Base-by-base conservation (phyloP, 768 basidiomycete genomes). In the Hygrophorus russula region DNA sequence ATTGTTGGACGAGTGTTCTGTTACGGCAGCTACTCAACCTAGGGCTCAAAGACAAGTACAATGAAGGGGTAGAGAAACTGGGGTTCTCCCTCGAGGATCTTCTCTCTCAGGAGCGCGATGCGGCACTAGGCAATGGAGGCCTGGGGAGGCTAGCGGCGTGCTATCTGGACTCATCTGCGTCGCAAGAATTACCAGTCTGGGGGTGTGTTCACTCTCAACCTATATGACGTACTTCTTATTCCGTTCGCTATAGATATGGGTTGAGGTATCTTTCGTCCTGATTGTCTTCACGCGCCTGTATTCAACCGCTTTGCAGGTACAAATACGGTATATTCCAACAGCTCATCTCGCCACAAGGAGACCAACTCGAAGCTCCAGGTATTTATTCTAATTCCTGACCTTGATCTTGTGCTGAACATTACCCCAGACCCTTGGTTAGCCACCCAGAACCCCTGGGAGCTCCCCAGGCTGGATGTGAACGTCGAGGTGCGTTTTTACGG, bases 281-380 rank as follows among this genome's bases (percentile, higher is more conserved):
- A 24, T 24, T 24, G 24, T 24, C 24, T 24, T 24, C 24, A 7
- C 24, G 7, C n/a, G 7, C 24, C 7, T 24, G 7, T 7, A 24
- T 7, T 24, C 24, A 24, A 24, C 24, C 24, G 24, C 24, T 3
- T 7, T 24, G 24, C 24, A 68, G 92, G 35, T 94, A 91, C 73
- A 80, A 88, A 59, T 93, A 91, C 54, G 92, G 92, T 43, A 96
- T 98, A 66, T 98, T 99, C 76, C 84, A 92, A 63, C 82, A 88
- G 63, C 74, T 91, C 48, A 89, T 97, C 57, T 82, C 79, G 12
- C 82, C 82, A 0, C 78, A 84, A 45, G 88, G 88, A 10, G 70
- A 82, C 36, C 88, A 90, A 55, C 76, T 89, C 2, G 87, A 91
- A 66, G 89, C 89, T 4, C 89, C 24, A 7, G 24, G 24, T 24